phyloP scores from a whole-genome alignment of 129 eudicot genomes.

The Smallanthus sonchifolius region DNA sequence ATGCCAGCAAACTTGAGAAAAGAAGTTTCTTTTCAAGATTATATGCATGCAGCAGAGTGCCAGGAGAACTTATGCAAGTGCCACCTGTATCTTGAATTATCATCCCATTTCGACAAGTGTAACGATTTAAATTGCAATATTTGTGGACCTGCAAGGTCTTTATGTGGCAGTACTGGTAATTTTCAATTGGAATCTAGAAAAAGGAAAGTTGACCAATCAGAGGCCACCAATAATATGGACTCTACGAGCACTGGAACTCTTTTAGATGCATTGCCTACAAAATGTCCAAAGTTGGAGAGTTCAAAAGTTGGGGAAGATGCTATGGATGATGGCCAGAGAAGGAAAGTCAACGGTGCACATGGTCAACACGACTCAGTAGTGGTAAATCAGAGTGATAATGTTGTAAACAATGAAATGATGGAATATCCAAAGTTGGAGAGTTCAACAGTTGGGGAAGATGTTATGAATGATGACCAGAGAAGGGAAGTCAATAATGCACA shows the following conservation, averaged over 20 bases:
- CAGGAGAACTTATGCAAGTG: conserved; percentile 45
- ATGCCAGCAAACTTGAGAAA: conserved; percentile 27
- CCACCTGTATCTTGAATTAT: conserved; percentile 21
- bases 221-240: conserved; percentile 10
- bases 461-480: not conserved
- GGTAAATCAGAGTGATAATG: conserved; percentile 8
- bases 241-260: conserved; percentile 16
- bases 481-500: not conserved
- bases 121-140: conserved; percentile 29
- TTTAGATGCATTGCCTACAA: conserved; percentile 32
- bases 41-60: conserved; percentile 52
- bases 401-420: conserved; percentile 7
- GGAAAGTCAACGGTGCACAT: conserved; percentile 10
- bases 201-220: conserved; percentile 23
- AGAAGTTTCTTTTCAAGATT: conserved; percentile 33
- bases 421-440: conserved; percentile 37
- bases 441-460: conserved; percentile 4
- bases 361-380: conserved; percentile 14
- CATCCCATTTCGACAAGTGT: conserved; percentile 57
- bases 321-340: conserved; percentile 13
- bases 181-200: conserved; percentile 28
- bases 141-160: conserved; percentile 44
- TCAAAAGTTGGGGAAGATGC: conserved; percentile 16
- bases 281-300: conserved; percentile 47
- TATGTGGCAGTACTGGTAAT: conserved; percentile 16